These are phyloP conservation scores for Entomortierella beljakovae DNA, from an alignment of 192 early-diverging fungal genomes.

Conservation along the genomic window DNA sequence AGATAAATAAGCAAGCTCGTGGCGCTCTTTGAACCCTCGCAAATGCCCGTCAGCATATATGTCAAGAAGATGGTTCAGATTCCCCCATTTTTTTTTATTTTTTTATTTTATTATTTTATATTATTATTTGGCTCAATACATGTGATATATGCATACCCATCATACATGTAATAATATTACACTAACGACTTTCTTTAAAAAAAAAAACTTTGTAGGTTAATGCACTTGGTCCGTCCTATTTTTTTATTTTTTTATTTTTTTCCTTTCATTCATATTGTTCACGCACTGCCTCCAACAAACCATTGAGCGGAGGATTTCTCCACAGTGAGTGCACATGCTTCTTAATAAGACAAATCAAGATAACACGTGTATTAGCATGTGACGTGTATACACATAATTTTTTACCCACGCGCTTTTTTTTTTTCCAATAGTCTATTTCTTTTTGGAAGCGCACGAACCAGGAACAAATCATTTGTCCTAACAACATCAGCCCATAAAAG, in stretches of 20 bases:
- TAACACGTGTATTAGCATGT: constrained; percentile 7
- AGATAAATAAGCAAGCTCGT: constrained; percentile 2
- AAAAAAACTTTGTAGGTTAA: neutral
- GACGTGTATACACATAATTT: neutral
- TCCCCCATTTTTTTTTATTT: constrained; percentile 10
- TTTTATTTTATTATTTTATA: too few species aligned
- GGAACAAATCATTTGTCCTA: too few species aligned
- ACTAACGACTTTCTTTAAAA: neutral
- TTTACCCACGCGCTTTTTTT: too few species aligned
- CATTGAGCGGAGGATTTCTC: neutral
- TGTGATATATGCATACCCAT: neutral
- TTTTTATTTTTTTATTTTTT: too few species aligned
- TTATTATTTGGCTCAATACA: neutral
- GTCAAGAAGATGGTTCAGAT: neutral
- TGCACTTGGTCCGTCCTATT: neutral
- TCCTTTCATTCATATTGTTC: too few species aligned
- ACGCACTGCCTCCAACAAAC: too few species aligned
- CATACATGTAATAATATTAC: too few species aligned
- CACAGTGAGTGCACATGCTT: constrained; percentile 1
- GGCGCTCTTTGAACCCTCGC: neutral
- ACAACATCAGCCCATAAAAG: too few species aligned
- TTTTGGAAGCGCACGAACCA: too few species aligned
- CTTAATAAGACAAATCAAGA: neutral
- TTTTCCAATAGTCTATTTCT: too few species aligned
- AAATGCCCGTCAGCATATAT: neutral